Conservation (phyloP, 805 yeast species). For the Starmerella bombi region DNA sequence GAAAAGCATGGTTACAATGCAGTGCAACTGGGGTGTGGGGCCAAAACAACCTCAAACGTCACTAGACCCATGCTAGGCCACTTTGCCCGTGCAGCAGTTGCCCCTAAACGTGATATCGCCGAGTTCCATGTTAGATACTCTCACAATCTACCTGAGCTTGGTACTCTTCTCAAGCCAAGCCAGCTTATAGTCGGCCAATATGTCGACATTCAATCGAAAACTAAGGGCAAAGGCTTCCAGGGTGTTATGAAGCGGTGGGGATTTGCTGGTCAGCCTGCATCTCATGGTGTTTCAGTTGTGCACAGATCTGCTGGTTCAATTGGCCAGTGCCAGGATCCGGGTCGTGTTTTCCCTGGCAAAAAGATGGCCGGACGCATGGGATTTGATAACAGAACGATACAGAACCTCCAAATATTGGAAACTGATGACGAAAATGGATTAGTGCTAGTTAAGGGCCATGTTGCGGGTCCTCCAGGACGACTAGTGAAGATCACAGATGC, state of each 20-base stretch:
- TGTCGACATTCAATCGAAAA: constrained; percentile 64
- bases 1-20: constrained; percentile 72
- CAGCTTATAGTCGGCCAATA: constrained; percentile 72
- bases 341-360: constrained; percentile 90
- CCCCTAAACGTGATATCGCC: constrained; percentile 62
- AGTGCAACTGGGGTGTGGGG: constrained; percentile 76
- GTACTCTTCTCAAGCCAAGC: constrained; percentile 68
- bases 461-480: constrained; percentile 77
- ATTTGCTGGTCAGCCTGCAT: constrained; percentile 75
- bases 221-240: constrained; percentile 92
- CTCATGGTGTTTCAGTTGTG: constrained; percentile 89
- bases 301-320: constrained; percentile 96
- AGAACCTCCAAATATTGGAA: constrained; percentile 63
- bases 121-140: constrained; percentile 71
- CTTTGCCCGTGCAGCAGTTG: constrained; percentile 62
- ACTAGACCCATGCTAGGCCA: constrained; percentile 59
- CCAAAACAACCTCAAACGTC: constrained; percentile 47
- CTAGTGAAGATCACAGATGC: constrained; percentile 71
- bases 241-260: constrained; percentile 97
- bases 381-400: constrained; percentile 53
- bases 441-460: constrained; percentile 72
- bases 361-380: constrained; percentile 99
- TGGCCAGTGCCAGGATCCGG: constrained; percentile 92
- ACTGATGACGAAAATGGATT: constrained; percentile 73
- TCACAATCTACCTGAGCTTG: constrained; percentile 56